phyloP scores from a whole-genome alignment of 108 stramenopile species.

The Nannochloropsis salina region DNA sequence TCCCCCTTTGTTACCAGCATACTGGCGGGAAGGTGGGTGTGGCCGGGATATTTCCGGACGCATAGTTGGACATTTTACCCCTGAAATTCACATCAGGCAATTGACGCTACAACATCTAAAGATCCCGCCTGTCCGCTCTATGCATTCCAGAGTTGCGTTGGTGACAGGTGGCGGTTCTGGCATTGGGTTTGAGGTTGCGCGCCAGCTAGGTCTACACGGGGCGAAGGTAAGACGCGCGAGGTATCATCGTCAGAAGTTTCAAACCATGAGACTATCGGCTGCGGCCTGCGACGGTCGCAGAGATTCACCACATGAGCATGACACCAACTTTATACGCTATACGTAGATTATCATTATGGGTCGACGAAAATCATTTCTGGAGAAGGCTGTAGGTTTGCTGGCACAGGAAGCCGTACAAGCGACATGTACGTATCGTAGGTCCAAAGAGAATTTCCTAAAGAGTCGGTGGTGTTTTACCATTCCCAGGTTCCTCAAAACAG shows the following conservation, averaged over 20 bases:
- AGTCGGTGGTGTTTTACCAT: too few relatives aligned
- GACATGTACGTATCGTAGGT: background rate
- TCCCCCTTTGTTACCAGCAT: background rate
- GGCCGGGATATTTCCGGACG: background rate
- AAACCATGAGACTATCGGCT: too few relatives aligned
- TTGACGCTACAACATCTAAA: too few relatives aligned
- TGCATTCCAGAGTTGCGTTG: constrained; percentile 38
- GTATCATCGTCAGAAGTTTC: too few relatives aligned
- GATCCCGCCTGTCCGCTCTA: constrained; percentile 5
- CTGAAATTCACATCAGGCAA: background rate
- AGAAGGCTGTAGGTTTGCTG: constrained; percentile 3
- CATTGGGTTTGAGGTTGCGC: constrained; percentile 41
- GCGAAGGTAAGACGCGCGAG: background rate
- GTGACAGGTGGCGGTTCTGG: constrained; percentile 51
- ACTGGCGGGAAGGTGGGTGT: background rate
- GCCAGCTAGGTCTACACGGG: constrained; percentile 37
- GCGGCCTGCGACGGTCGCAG: too few relatives aligned
- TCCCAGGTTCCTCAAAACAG: background rate
- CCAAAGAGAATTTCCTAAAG: too few relatives aligned
- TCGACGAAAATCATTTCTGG: background rate
- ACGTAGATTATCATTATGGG: background rate
- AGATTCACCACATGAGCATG: too few relatives aligned
- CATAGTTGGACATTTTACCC: background rate
- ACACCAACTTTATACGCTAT: too few relatives aligned
- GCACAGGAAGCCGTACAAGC: background rate